Base-by-base conservation (phyloP, 179 eudicot species). In the Camellia oleifera region DNA sequence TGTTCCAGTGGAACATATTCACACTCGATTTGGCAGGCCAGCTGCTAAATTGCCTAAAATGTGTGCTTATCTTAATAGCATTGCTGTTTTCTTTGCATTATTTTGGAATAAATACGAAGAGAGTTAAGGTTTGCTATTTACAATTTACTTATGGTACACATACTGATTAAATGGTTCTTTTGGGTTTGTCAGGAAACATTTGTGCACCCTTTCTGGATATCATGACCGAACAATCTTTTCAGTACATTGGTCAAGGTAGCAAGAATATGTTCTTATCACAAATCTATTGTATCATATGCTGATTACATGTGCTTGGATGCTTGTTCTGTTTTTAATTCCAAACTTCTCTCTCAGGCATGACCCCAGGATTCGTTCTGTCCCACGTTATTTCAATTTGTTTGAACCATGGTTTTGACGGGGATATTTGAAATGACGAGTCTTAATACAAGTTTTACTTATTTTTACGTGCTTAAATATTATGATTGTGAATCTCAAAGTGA, bases 211-310 rank as follows among this genome's bases (percentile, higher is more conserved):
- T 42, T 88, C 97, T 26, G 99, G 99, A 81, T 94, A 92, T 91
- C 97, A 94, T 58, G 91, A 92, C 84, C 90, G 97, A 64, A 96
- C 99, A 45, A 83, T 96, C 65, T 96, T 91, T 84, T 90, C 97
- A 26, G 89, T 91, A 69, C 97, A 96, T 86, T 94, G 98, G 94
- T 96, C 98, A 84, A 92, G 99, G 98, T 95, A 84, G 65, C 58
- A 76, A 54, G 40, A 42, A 3, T 18, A 3, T 10, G 18, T 65
- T 14, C 7, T 78, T 18, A 15, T 18, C 4, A 18, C 8, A 7
- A 42, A 54, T 67, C 12, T 54, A 40, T n/a, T 56, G 6, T 44
- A 20, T 18, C 10, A 69, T 2, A 60, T 50, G 66, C 77, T 13
- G 54, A 52, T 46, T 77, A 66, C 76, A 26, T 18, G 65, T 69